Percentiles rank a stretch among this genome's conserved stretches.
phyloP scores from a whole-genome alignment of 2,329 filamentous ascomycete species.

The Aspergillus novoparasiticus region DNA sequence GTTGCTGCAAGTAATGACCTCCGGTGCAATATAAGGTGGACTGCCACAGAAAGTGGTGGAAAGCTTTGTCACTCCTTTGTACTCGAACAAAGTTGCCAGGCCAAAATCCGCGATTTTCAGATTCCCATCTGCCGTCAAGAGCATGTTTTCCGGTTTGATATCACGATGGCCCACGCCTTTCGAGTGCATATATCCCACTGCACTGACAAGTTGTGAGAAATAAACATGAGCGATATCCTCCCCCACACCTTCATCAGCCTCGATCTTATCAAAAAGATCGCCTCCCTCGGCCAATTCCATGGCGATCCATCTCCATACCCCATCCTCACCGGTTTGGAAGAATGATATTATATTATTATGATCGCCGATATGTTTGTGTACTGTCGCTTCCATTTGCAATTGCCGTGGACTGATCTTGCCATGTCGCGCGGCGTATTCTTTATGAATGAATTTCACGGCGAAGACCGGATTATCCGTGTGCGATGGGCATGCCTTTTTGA shows the following conservation, averaged over 20 bases:
- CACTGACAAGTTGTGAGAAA: conserved; percentile 87
- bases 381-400: conserved; percentile 84
- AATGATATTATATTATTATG: conserved; percentile 95
- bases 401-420: conserved; percentile 88
- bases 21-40: conserved; percentile 95
- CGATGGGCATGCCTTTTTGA: conserved; percentile 87
- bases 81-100: conserved; percentile 89
- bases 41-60: conserved; percentile 92
- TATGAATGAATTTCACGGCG: conserved; percentile 98
- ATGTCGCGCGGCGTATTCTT: conserved; percentile 86
- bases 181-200: conserved; percentile 92
- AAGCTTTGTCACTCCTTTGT: conserved; percentile 78
- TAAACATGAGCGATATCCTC: conserved; percentile 96
- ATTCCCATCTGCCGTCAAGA: conserved; percentile 80
- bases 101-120: conserved; percentile 97
- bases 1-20: conserved; percentile 67
- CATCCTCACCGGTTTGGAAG: conserved; percentile 83
- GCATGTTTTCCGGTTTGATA: conserved; percentile 92
- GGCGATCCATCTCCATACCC: conserved; percentile 91
- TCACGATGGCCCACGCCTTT: conserved; percentile 93
- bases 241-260: conserved; percentile 92
- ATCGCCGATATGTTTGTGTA: conserved; percentile 84
- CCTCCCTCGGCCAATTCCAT: conserved; percentile 97
- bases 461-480: conserved; percentile 74
- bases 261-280: conserved; percentile 98